phyloP scores from a whole-genome alignment of 2,329 filamentous ascomycete species.

The Akanthomyces dipterigenus region DNA sequence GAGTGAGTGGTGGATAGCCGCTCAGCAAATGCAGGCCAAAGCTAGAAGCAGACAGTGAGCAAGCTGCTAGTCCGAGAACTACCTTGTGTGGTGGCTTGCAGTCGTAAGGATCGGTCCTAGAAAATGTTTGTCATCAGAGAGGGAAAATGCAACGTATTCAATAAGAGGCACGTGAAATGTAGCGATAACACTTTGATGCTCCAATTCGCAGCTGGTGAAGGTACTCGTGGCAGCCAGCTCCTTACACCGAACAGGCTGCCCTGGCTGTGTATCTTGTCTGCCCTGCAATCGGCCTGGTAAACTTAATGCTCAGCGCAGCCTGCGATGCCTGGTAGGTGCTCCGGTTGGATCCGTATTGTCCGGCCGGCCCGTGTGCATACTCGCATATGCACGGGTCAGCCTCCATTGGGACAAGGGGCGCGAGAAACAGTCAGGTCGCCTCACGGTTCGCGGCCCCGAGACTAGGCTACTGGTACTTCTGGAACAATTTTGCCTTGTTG shows the following conservation, averaged over 20 bases:
- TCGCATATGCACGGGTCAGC: background rate
- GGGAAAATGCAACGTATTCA: background rate
- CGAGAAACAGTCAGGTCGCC: background rate
- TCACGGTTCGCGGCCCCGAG: no score
- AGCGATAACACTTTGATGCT: background rate
- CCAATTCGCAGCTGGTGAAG: background rate
- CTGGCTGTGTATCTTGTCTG: background rate
- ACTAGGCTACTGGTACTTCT: background rate
- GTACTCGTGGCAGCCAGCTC: background rate
- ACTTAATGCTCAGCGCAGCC: background rate
- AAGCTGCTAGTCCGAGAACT: background rate
- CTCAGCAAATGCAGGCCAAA: background rate
- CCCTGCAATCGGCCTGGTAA: background rate
- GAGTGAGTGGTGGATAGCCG: background rate
- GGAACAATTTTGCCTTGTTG: background rate
- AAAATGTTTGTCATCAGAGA: background rate
- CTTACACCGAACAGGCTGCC: background rate
- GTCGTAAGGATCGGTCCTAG: no score
- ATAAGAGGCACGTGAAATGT: no score
- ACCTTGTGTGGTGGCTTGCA: background rate
- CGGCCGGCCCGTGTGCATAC: background rate
- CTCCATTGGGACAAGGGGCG: background rate
- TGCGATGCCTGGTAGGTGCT: background rate
- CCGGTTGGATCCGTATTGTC: background rate
- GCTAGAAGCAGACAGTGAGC: background rate